phyloP scores from a whole-genome alignment of 257 asterid species.

The Solanum verrucosum region DNA sequence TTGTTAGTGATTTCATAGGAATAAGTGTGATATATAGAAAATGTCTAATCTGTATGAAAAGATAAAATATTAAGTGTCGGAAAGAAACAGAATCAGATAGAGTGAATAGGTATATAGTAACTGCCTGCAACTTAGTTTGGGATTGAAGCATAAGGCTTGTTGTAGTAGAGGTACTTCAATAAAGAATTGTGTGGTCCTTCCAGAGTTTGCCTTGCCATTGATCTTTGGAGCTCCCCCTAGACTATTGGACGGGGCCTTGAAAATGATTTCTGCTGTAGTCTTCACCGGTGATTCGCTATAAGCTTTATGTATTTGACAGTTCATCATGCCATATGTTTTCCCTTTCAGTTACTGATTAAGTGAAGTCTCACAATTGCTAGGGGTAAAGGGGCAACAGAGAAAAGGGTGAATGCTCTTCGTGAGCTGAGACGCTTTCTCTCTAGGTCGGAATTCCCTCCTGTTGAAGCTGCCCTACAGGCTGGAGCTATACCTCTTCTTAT shows the following conservation, averaged over 20 bases:
- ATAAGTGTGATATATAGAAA: background rate
- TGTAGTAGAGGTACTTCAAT: background rate
- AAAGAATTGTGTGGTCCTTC: background rate
- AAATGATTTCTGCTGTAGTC: background rate
- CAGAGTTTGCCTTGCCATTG: background rate
- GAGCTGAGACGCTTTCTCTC: constrained; percentile 75
- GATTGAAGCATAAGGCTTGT: background rate
- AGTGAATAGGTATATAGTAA: background rate
- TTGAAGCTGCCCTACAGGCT: constrained; percentile 71
- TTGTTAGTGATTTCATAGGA: background rate
- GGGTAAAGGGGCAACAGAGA: constrained; percentile 80
- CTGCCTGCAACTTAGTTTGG: background rate
- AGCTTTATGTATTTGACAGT: background rate
- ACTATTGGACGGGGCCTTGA: background rate
- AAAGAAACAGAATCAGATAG: background rate
- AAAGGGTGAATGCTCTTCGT: constrained; percentile 81
- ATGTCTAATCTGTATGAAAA: background rate
- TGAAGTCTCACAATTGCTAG: constrained; percentile 18
- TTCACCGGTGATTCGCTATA: background rate
- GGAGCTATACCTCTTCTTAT: constrained; percentile 72
- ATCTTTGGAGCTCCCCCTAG: background rate
- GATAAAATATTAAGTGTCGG: background rate
- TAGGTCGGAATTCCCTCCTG: constrained; percentile 89
- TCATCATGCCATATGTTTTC: background rate
- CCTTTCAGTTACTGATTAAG: background rate